Evolutionary conservation across 2,329 filamentous ascomycete genomes (phyloP).

Genomic region (Colletotrichum somersetense): DNA sequence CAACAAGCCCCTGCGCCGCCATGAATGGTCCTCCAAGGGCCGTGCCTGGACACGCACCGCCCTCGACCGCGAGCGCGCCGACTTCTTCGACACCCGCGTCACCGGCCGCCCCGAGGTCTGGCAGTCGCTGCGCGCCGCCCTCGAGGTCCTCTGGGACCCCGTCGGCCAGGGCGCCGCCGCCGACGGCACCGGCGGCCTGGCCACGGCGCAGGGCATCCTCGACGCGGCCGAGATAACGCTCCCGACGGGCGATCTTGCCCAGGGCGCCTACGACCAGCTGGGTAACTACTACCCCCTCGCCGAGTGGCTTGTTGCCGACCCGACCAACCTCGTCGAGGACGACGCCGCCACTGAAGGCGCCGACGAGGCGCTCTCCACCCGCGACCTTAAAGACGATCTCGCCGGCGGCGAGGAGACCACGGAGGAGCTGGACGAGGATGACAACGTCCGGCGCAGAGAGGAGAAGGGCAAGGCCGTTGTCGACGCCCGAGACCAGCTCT

Average conservation of each 20-base stretch:
- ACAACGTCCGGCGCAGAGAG: slow-evolving; percentile 59
- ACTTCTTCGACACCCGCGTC: slow-evolving; percentile 93
- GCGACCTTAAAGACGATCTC: slow-evolving; percentile 53
- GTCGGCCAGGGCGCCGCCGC: slow-evolving; percentile 55
- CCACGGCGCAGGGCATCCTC: slow-evolving; percentile 83
- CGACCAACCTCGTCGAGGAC: slow-evolving; percentile 65
- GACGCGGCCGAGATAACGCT: slow-evolving; percentile 82
- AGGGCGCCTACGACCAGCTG: slow-evolving; percentile 78
- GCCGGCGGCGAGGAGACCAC: slow-evolving; percentile 52
- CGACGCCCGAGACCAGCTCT: slow-evolving; percentile 66
- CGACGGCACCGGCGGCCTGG: slow-evolving; percentile 59
- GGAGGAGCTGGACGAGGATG: slow-evolving; percentile 50
- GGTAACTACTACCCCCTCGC: slow-evolving; percentile 79
- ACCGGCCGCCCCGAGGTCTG: slow-evolving; percentile 84
- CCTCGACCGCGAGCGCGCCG: slow-evolving; percentile 77
- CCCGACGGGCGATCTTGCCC: slow-evolving; percentile 78
- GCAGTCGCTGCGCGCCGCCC: slow-evolving; percentile 77
- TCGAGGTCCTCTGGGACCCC: slow-evolving; percentile 75
- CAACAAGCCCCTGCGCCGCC: slow-evolving; percentile 75
- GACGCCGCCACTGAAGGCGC: slow-evolving; percentile 59
- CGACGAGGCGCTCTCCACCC: slow-evolving; percentile 37
- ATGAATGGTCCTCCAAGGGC: slow-evolving; percentile 74
- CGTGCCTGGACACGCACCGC: slow-evolving; percentile 77
- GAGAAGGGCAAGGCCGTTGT: slow-evolving; percentile 71
- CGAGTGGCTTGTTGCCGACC: slow-evolving; percentile 77